Percentiles rank a stretch among this genome's conserved stretches.
Evolutionary conservation across 2,329 filamentous ascomycete species (phyloP).

Genomic region (Aspergillus persii): DNA sequence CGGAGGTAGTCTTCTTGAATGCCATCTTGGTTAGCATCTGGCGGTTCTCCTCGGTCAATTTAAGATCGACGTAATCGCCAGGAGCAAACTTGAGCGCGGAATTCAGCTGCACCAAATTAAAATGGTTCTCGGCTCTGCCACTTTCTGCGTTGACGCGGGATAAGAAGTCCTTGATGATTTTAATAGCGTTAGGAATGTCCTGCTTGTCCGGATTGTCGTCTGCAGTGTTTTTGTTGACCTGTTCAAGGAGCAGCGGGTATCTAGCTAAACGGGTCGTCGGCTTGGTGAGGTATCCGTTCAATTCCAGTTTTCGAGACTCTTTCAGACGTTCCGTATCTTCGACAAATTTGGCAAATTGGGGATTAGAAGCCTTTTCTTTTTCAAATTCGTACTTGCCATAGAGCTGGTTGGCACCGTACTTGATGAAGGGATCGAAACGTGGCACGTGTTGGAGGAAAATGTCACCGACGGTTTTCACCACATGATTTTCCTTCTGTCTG

Average conservation of each 20-base stretch:
- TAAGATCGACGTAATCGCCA: constrained; percentile 88
- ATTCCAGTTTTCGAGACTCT: constrained; percentile 91
- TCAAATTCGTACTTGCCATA: constrained; percentile 98
- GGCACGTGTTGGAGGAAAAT: constrained; percentile 91
- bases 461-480: constrained; percentile 87
- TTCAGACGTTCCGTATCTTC: constrained; percentile 95
- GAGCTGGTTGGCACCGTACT: constrained; percentile 91
- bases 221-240: constrained; percentile 86
- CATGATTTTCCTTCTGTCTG: constrained; percentile 83
- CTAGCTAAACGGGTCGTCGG: constrained; percentile 91
- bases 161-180: constrained; percentile 81
- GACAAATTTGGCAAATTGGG: constrained; percentile 83
- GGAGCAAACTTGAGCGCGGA: constrained; percentile 87
- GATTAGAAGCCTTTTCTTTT: constrained; percentile 85
- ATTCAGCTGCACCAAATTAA: constrained; percentile 89
- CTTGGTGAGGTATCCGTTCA: constrained; percentile 97
- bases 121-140: constrained; percentile 95
- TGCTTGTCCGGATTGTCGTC: constrained; percentile 86
- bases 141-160: constrained; percentile 90
- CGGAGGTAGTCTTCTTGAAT: constrained; percentile 87
- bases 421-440: constrained; percentile 92
- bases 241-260: constrained; percentile 88
- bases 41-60: constrained; percentile 87
- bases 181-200: constrained; percentile 86
- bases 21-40: constrained; percentile 92